These are phyloP conservation scores for Kuraishia molischiana DNA, from an alignment of 805 yeast species.

Conservation along the genomic window DNA sequence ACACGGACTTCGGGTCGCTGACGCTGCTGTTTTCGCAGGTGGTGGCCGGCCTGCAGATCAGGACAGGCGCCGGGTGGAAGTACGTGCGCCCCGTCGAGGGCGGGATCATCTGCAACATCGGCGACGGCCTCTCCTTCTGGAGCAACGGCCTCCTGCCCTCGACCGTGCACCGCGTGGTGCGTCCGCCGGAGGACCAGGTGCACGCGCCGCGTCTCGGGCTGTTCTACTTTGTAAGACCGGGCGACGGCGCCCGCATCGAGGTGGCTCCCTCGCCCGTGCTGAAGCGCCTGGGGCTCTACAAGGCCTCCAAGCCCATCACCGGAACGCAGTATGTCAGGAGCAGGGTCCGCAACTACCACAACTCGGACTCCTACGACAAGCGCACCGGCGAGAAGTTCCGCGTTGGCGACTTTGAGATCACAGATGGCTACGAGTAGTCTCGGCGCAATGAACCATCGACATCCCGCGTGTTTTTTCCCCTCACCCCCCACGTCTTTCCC, in stretches of 20 bases:
- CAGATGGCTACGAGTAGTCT: conserved; percentile 21
- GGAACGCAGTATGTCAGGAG: conserved; percentile 1
- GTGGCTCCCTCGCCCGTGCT: conserved; percentile 23
- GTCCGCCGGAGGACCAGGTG: conserved; percentile 25
- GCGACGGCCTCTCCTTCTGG: conserved; percentile 25
- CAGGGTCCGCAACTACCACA: conserved; percentile 2
- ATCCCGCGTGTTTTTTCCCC: too few relatives aligned
- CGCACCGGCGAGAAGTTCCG: conserved; percentile 17
- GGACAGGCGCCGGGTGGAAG: conserved; percentile 24
- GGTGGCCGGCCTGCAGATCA: conserved; percentile 25
- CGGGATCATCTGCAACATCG: conserved; percentile 24
- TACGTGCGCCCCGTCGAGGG: conserved; percentile 23
- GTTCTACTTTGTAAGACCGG: conserved; percentile 25
- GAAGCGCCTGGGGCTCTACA: conserved; percentile 20
- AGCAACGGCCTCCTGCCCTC: conserved; percentile 26
- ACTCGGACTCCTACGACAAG: conserved; percentile 7
- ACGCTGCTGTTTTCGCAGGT: conserved; percentile 24
- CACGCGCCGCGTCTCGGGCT: conserved; percentile 21
- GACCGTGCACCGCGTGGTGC: conserved; percentile 23
- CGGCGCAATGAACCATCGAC: too few relatives aligned
- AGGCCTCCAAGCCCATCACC: conserved; percentile 5
- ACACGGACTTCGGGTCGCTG: conserved; percentile 27
- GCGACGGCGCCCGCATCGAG: conserved; percentile 18
- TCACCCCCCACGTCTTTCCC: too few relatives aligned
- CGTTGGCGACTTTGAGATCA: conserved; percentile 20